Conservation (phyloP, 2,329 filamentous ascomycete genomes). For the Fusarium veterinarium region DNA sequence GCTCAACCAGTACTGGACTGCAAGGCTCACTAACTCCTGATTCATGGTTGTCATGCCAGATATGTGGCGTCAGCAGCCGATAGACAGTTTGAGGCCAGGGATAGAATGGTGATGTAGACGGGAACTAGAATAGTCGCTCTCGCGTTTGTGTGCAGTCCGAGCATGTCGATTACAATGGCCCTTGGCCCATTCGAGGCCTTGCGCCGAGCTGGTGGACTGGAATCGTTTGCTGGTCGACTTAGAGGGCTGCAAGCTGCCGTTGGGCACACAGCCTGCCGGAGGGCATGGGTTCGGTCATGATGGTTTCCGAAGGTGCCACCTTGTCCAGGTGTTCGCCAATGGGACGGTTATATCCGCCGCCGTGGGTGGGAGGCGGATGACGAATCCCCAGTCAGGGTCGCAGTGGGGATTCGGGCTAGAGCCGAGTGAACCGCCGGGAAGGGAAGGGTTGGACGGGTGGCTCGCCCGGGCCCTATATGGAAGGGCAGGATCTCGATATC, state of each 20-base stretch:
- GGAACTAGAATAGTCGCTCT: slow-evolving; percentile 28
- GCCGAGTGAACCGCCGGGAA: slow-evolving; percentile 54
- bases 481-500: slow-evolving; percentile 45
- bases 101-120: slow-evolving; percentile 31
- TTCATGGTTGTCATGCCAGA: slow-evolving; percentile 45
- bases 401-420: slow-evolving; percentile 52
- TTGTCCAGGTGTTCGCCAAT: slow-evolving; percentile 49
- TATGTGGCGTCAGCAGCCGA: slow-evolving; percentile 46
- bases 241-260: slow-evolving; percentile 45
- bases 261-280: slow-evolving; percentile 40
- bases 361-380: slow-evolving; percentile 48
- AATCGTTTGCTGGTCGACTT: slow-evolving; percentile 33
- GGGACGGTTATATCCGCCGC: slow-evolving; percentile 49
- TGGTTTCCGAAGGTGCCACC: slow-evolving; percentile 45
- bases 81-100: slow-evolving; percentile 33
- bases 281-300: slow-evolving; percentile 40
- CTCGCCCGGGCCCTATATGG: slow-evolving; percentile 36
- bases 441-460: slow-evolving; percentile 41
- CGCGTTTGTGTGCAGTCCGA: slow-evolving; percentile 24
- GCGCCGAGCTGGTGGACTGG: slow-evolving; percentile 44
- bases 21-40: slow-evolving; percentile 34
- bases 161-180: slow-evolving; percentile 34
- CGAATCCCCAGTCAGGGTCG: slow-evolving; percentile 49
- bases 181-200: slow-evolving; percentile 48
- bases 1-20: slow-evolving; percentile 28